Percentiles rank a stretch among this genome's conserved stretches.
Conservation (phyloP, 192 early-diverging fungal species). For the Backusella tuberculispora region DNA sequence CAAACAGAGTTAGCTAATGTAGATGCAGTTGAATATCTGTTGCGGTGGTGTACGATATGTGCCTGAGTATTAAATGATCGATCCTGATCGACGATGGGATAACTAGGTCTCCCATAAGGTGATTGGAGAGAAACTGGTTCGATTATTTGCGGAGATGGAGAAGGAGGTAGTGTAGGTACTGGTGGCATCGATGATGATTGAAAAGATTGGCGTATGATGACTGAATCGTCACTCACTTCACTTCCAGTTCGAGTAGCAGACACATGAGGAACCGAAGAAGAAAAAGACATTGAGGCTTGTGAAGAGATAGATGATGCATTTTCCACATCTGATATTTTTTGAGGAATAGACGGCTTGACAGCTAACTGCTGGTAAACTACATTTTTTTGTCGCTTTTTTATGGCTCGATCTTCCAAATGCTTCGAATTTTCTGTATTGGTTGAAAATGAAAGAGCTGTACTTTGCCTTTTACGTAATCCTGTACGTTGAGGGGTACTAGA, state of each 20-base stretch:
- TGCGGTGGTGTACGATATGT: neutral
- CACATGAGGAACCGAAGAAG: neutral
- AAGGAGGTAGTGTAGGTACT: neutral
- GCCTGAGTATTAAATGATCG: neutral
- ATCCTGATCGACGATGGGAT: neutral
- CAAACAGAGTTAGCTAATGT: constrained; percentile 11
- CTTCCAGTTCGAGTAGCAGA: constrained; percentile 14
- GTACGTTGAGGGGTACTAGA: constrained; percentile 7
- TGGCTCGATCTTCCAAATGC: neutral
- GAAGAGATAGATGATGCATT: neutral
- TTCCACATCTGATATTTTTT: neutral
- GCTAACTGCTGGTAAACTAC: neutral
- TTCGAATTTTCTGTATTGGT: neutral
- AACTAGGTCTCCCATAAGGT: constrained; percentile 2
- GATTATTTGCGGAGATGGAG: neutral
- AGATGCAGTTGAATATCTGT: neutral
- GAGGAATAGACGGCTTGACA: neutral
- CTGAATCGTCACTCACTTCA: constrained; percentile 1
- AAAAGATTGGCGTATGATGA: neutral
- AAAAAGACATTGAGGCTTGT: constrained; percentile 7
- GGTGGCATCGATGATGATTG: neutral
- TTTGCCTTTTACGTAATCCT: constrained; percentile 2
- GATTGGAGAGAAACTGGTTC: neutral
- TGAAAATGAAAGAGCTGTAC: constrained; percentile 3
- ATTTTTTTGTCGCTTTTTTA: constrained; percentile 16